Conservation (phyloP, 495 filamentous ascomycete species). For the Podospora conica region DNA sequence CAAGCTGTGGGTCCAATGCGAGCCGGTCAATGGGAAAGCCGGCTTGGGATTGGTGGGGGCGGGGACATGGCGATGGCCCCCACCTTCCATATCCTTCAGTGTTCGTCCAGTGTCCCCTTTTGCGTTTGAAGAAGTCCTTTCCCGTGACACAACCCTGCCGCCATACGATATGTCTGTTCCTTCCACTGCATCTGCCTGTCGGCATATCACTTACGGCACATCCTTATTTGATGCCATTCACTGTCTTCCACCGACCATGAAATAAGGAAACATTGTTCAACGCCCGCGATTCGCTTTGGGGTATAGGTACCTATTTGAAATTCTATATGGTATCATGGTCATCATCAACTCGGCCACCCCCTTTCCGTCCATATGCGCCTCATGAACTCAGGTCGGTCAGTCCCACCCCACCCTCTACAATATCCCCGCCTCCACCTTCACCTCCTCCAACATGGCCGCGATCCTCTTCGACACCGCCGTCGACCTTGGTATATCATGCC, state of each 20-base stretch:
- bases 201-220: too few species aligned
- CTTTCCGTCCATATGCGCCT: background rate
- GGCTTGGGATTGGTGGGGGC: background rate
- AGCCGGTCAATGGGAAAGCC: background rate
- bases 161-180: too few species aligned
- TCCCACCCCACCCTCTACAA: background rate
- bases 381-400: background rate
- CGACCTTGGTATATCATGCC: slow-evolving; percentile 44
- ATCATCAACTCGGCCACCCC: background rate
- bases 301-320: background rate
- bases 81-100: too few species aligned
- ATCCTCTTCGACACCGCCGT: slow-evolving; percentile 23
- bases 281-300: background rate
- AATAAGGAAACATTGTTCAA: too few species aligned
- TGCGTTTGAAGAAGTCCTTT: too few species aligned
- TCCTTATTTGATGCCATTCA: too few species aligned
- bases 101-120: too few species aligned
- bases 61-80: background rate
- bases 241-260: too few species aligned
- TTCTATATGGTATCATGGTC: background rate
- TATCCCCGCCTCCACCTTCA: slow-evolving; percentile 11
- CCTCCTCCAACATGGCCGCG: slow-evolving; percentile 21
- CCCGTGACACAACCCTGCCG: too few species aligned
- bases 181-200: too few species aligned
- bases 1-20: background rate